Conservation (phyloP, 306 rosid genomes). For the Styphnolobium japonicum region DNA sequence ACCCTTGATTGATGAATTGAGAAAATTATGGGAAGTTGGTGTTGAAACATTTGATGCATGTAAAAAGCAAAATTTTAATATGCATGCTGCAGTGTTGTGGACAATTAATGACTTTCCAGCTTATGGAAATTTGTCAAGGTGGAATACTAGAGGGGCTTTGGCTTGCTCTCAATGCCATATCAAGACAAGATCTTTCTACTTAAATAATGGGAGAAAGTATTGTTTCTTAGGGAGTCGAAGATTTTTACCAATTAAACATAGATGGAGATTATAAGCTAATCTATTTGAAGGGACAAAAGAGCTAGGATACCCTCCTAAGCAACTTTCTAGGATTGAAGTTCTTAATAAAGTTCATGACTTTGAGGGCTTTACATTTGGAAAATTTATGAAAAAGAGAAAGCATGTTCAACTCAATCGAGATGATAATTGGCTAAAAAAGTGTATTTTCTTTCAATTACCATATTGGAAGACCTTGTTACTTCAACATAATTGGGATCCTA, state of each 20-base stretch:
- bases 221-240: no score
- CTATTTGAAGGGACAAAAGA: neutral
- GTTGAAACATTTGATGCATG: no score
- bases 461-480: no score
- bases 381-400: neutral
- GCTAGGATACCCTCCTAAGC: neutral
- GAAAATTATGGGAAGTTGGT: no score
- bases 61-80: no score
- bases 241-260: no score
- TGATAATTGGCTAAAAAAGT: neutral
- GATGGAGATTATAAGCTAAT: neutral
- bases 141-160: neutral
- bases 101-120: neutral
- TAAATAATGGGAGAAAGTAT: no score
- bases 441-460: neutral
- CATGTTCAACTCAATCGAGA: rapidly evolving
- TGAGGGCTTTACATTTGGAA: neutral
- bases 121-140: neutral
- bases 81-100: neutral
- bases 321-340: neutral
- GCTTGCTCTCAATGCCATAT: neutral
- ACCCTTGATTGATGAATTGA: no score
- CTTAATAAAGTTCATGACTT: neutral
- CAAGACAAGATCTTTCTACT: no score
- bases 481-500: no score